Evolutionary conservation across 106 monocot species (phyloP).

Genomic region (Dendrobium huoshanense): DNA sequence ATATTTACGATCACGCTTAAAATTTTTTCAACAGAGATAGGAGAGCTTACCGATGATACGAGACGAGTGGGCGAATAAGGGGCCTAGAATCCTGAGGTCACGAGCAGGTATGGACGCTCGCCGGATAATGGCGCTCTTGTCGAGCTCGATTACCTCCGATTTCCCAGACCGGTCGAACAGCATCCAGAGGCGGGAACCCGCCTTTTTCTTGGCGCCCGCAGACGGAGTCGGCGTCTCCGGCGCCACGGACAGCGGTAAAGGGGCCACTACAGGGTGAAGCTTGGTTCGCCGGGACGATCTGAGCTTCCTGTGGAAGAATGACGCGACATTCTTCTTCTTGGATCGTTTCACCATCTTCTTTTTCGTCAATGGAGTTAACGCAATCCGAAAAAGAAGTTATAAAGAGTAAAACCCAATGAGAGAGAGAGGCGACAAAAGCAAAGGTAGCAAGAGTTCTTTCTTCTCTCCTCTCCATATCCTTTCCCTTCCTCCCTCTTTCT

Average conservation of each 20-base stretch:
- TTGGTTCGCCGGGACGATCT: background rate
- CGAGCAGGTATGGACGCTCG: constrained; percentile 55
- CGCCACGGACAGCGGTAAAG: background rate
- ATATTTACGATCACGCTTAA: background rate
- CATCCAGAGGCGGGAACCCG: constrained; percentile 71
- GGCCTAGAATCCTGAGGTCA: constrained; percentile 83
- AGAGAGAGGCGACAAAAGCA: background rate
- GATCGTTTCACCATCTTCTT: background rate
- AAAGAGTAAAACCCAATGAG: background rate
- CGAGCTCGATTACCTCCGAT: constrained; percentile 60
- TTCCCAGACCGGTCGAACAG: constrained; percentile 47
- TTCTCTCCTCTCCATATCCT: background rate
- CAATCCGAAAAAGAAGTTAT: background rate
- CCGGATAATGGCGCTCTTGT: constrained; percentile 65
- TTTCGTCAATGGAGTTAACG: background rate
- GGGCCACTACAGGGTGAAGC: background rate
- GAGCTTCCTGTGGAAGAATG: constrained; percentile 8
- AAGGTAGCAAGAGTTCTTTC: background rate
- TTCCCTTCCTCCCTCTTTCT: background rate
- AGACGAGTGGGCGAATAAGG: constrained; percentile 81
- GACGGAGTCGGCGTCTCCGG: background rate
- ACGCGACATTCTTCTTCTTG: background rate
- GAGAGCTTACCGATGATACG: constrained; percentile 55
- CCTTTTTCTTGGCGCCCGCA: constrained; percentile 33
- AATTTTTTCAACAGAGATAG: background rate